phyloP scores from a whole-genome alignment of 106 monocot species.

The Cymbidium sinense region DNA sequence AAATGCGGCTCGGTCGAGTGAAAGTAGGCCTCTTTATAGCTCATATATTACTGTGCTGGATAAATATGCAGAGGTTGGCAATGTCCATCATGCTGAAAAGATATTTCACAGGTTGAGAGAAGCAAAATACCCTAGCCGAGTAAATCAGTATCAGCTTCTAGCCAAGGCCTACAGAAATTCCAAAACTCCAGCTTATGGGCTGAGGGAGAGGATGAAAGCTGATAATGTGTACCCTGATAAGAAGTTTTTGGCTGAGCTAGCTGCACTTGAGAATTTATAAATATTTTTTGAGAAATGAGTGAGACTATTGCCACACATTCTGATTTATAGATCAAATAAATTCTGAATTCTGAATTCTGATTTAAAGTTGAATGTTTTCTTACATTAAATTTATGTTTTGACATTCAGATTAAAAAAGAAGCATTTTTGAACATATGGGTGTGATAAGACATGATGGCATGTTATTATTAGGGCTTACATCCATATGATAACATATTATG shows the following conservation, averaged over 20 bases:
- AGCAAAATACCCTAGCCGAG: slow-evolving; percentile 24
- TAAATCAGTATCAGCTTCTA: slow-evolving; percentile 31
- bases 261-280: neutral
- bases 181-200: slow-evolving; percentile 56
- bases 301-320: too few species aligned
- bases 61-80: slow-evolving; percentile 46
- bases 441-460: too few species aligned
- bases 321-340: too few species aligned
- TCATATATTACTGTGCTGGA: slow-evolving; percentile 46
- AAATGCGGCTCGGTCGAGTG: slow-evolving; percentile 31
- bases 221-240: slow-evolving; percentile 55
- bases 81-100: slow-evolving; percentile 67
- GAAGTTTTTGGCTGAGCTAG: slow-evolving; percentile 26
- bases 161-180: slow-evolving; percentile 55
- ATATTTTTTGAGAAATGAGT: too few species aligned
- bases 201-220: slow-evolving; percentile 75
- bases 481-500: too few species aligned
- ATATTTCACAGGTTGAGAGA: slow-evolving; percentile 52
- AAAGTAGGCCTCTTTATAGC: slow-evolving; percentile 33
- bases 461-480: too few species aligned
- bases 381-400: too few species aligned
- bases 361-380: too few species aligned
- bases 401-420: too few species aligned
- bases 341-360: too few species aligned
- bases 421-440: too few species aligned